These are phyloP conservation scores for Pythium aphanidermatum DNA, from an alignment of 352 stramenopile genomes.

Conservation along the genomic window DNA sequence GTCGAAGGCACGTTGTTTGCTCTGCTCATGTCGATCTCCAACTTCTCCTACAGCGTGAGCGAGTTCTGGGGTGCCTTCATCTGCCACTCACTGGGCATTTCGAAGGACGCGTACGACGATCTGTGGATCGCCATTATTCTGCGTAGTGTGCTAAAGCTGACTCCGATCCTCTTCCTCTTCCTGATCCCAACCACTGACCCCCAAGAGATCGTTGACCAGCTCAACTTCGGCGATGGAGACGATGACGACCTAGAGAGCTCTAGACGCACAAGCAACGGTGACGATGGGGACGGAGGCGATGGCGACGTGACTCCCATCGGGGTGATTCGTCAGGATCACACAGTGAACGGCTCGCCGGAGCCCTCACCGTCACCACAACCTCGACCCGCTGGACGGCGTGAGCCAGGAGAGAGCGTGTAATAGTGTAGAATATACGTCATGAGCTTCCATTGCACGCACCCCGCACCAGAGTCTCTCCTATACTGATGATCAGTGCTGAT, in stretches of 20 bases:
- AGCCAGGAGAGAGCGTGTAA: too few species aligned
- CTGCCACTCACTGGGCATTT: conserved; percentile 85
- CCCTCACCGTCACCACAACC: conserved; percentile 2
- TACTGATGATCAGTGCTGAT: too few species aligned
- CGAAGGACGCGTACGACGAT: conserved; percentile 89
- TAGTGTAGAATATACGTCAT: conserved; percentile 3
- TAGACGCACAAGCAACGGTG: conserved; percentile 10
- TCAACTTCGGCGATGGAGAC: conserved; percentile 41
- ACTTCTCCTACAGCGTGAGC: conserved; percentile 91
- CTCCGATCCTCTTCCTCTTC: conserved; percentile 88
- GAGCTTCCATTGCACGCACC: too few species aligned
- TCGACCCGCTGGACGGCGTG: too few species aligned
- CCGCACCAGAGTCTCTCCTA: too few species aligned
- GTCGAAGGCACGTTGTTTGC: conserved; percentile 97
- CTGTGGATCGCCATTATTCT: conserved; percentile 88
- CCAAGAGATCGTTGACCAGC: conserved; percentile 66
- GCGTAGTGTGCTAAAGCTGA: conserved; percentile 88
- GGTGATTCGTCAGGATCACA: conserved; percentile 19
- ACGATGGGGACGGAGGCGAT: conserved; percentile 14
- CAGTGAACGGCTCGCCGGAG: conserved; percentile 7
- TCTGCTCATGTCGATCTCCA: conserved; percentile 96
- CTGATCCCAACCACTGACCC: conserved; percentile 71
- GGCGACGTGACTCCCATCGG: conserved; percentile 11
- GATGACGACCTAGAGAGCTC: conserved; percentile 14
- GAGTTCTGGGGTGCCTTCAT: conserved; percentile 91